These are phyloP conservation scores for Pistacia integerrima DNA, from an alignment of 345 rosid species.

Conservation along the genomic window DNA sequence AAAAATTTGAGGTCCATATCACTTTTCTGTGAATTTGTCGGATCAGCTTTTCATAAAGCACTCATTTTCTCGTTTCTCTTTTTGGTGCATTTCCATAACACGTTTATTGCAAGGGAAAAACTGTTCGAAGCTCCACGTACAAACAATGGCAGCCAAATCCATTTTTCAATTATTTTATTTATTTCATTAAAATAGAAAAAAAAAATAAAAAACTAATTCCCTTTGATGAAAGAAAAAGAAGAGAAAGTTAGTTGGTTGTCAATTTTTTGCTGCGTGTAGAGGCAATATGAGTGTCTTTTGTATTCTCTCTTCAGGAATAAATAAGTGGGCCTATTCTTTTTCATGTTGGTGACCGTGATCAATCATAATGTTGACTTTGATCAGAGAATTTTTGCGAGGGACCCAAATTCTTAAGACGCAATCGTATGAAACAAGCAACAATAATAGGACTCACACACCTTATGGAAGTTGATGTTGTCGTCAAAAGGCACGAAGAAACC, in stretches of 20 bases:
- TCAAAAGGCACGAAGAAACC: conserved; percentile 84
- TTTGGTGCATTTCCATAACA: background rate
- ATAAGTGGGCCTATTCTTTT: background rate
- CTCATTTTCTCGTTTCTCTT: background rate
- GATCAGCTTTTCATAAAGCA: background rate
- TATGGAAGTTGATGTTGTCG: conserved; percentile 98
- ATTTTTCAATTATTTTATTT: no score
- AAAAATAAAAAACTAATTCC: no score
- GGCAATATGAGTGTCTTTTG: conserved; percentile 1
- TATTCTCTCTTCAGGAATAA: no score
- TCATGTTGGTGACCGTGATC: conserved; percentile 17
- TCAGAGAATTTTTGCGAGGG: conserved; percentile 29
- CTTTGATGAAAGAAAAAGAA: no score
- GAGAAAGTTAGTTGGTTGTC: conserved; percentile 25
- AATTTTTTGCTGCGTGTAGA: conserved; percentile 41
- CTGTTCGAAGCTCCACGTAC: no score
- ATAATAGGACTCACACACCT: conserved; percentile 42
- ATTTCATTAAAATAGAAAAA: no score
- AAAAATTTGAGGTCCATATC: background rate
- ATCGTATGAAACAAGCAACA: conserved; percentile 37
- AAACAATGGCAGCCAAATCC: no score
- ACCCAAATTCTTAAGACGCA: conserved; percentile 23
- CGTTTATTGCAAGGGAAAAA: background rate
- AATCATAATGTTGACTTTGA: conserved; percentile 34
- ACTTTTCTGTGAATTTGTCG: conserved; percentile 1